Evolutionary conservation across 169 alveolate species (phyloP).

Genomic region (Cryptosporidium muris): DNA sequence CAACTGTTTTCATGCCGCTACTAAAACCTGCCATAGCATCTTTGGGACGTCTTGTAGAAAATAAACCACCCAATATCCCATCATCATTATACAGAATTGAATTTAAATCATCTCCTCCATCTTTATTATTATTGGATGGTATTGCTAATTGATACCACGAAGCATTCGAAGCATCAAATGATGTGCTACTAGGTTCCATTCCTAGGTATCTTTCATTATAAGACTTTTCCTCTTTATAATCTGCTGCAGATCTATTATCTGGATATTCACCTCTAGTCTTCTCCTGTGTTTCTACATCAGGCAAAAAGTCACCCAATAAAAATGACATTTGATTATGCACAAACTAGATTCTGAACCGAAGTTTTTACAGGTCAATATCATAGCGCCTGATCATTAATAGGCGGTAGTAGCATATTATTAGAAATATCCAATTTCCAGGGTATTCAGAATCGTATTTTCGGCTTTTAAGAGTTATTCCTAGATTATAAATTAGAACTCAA

Average conservation of each 20-base stretch:
- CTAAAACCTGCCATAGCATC: constrained; percentile 86
- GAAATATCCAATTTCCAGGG: too few species aligned
- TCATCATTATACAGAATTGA: constrained; percentile 44
- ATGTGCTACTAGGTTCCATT: constrained; percentile 58
- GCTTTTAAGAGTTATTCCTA: background rate
- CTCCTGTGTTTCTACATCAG: constrained; percentile 18
- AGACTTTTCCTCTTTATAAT: constrained; percentile 36
- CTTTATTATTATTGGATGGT: constrained; percentile 15
- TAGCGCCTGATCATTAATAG: background rate
- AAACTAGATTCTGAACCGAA: too few species aligned
- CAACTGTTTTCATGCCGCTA: constrained; percentile 86
- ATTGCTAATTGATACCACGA: constrained; percentile 60
- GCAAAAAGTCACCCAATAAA: constrained; percentile 29
- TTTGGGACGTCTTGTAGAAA: constrained; percentile 82
- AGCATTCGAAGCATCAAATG: constrained; percentile 52
- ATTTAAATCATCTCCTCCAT: constrained; percentile 28
- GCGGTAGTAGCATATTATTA: too few species aligned
- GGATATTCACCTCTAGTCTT: constrained; percentile 18
- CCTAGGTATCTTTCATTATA: constrained; percentile 45
- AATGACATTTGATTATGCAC: too few species aligned
- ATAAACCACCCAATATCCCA: constrained; percentile 76
- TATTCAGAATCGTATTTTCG: too few species aligned
- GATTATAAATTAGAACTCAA: too few species aligned
- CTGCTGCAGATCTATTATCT: constrained; percentile 40
- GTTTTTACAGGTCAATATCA: too few species aligned